These are phyloP conservation scores for Rhodotorula taiwanensis DNA, from an alignment of 768 basidiomycete genomes.

Conservation along the genomic window DNA sequence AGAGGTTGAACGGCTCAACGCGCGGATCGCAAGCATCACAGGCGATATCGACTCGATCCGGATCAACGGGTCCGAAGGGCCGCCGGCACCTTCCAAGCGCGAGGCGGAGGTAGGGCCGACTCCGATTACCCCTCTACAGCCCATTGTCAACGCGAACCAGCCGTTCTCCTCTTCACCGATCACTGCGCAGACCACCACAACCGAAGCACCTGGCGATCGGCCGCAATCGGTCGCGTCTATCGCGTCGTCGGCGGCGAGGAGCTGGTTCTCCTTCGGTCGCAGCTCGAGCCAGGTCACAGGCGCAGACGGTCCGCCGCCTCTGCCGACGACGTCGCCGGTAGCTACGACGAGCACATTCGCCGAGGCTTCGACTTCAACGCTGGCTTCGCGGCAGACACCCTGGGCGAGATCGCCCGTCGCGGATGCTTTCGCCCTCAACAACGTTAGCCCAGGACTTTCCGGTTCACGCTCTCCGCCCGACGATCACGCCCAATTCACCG, in stretches of 20 bases:
- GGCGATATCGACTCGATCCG: slow-evolving; percentile 12
- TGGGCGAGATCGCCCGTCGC: too few species aligned
- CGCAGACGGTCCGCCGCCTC: not conserved
- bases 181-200: not conserved
- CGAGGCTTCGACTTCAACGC: too few species aligned
- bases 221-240: slow-evolving; percentile 1
- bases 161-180: not conserved
- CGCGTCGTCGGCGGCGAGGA: not conserved
- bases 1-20: slow-evolving; percentile 5
- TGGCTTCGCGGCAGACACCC: too few species aligned
- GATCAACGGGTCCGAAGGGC: not conserved
- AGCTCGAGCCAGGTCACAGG: not conserved
- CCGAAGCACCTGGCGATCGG: not conserved
- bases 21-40: not conserved
- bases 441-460: too few species aligned
- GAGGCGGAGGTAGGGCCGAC: too few species aligned
- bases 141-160: not conserved
- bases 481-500: too few species aligned
- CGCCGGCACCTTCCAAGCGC: too few species aligned
- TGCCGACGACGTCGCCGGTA: not conserved
- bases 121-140: too few species aligned
- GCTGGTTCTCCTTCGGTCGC: slow-evolving; percentile 28
- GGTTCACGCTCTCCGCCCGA: too few species aligned
- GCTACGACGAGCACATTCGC: not conserved
- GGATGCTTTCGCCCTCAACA: too few species aligned